Percentiles rank a stretch among this genome's conserved stretches.
These are phyloP conservation scores for Fragilaria crotonensis DNA, from an alignment of 108 stramenopile genomes.

Conservation along the genomic window DNA sequence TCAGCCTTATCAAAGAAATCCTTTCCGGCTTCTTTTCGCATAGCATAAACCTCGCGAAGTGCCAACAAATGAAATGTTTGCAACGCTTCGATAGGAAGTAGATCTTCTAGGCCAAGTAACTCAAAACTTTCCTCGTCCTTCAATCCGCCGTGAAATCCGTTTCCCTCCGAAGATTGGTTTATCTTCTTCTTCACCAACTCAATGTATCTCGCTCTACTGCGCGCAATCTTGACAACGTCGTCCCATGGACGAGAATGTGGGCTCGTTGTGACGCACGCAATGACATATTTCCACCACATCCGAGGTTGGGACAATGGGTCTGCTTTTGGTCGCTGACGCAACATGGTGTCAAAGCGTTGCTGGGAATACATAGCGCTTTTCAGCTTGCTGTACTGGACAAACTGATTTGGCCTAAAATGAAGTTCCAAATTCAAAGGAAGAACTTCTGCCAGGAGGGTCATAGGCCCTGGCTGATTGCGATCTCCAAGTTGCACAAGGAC, in stretches of 20 bases:
- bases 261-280: conserved; percentile 56
- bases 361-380: conserved; percentile 64
- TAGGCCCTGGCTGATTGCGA: conserved; percentile 38
- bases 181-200: conserved; percentile 59
- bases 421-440: conserved; percentile 43
- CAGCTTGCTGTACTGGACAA: conserved; percentile 53
- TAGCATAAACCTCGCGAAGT: conserved; percentile 37
- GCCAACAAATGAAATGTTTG: conserved; percentile 71
- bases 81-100: conserved; percentile 69
- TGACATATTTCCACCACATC: conserved; percentile 75
- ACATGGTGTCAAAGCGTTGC: conserved; percentile 78
- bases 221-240: conserved; percentile 50
- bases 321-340: conserved; percentile 49
- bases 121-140: conserved; percentile 43
- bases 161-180: conserved; percentile 14
- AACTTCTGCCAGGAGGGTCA: conserved; percentile 49
- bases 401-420: conserved; percentile 53
- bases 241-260: conserved; percentile 67
- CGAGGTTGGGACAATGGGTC: conserved; percentile 34
- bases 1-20: neutral
- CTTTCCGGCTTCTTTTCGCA: neutral
- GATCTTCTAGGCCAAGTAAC: conserved; percentile 52
- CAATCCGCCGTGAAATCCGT: conserved; percentile 65
- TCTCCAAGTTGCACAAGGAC: conserved; percentile 28
- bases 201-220: conserved; percentile 47